These are phyloP conservation scores for Dichomitus squalens DNA, from an alignment of 1,284 basidiomycete species.

Conservation along the genomic window DNA sequence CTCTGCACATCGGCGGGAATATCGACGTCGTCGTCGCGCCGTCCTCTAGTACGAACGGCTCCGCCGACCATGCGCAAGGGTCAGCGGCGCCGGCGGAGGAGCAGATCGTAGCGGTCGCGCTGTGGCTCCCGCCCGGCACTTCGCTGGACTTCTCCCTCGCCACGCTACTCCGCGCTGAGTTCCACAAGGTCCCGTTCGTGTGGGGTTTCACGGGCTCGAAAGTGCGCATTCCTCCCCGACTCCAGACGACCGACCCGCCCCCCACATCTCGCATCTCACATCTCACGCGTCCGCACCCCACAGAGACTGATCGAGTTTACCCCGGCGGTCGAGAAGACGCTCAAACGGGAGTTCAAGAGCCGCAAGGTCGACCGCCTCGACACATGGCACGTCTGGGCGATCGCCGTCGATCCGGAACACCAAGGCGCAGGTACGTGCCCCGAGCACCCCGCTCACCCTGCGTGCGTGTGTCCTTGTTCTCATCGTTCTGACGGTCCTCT, in stretches of 20 bases:
- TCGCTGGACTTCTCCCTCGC: not conserved
- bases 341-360: not conserved
- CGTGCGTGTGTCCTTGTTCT: too few species aligned
- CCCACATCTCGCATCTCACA: not conserved
- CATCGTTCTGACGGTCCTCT: too few species aligned
- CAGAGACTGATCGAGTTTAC: not conserved
- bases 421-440: not conserved
- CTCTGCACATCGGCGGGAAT: not conserved
- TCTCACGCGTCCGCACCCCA: too few species aligned
- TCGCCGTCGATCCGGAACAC: not conserved
- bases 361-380: not conserved
- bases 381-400: not conserved
- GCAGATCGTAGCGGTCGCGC: not conserved
- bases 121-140: not conserved
- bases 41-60: too few species aligned
- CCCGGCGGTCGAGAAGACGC: not conserved
- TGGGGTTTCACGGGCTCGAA: not conserved
- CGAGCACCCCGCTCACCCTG: not conserved
- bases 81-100: not conserved
- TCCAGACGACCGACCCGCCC: not conserved
- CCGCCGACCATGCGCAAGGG: not conserved
- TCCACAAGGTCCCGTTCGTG: not conserved
- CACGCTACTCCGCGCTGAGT: not conserved
- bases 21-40: not conserved
- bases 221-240: not conserved